Evolutionary conservation across 139 green algal genomes (phyloP), one percentile per base, ranked within the genome.

Genomic region (Marvania coccoides): DNA sequence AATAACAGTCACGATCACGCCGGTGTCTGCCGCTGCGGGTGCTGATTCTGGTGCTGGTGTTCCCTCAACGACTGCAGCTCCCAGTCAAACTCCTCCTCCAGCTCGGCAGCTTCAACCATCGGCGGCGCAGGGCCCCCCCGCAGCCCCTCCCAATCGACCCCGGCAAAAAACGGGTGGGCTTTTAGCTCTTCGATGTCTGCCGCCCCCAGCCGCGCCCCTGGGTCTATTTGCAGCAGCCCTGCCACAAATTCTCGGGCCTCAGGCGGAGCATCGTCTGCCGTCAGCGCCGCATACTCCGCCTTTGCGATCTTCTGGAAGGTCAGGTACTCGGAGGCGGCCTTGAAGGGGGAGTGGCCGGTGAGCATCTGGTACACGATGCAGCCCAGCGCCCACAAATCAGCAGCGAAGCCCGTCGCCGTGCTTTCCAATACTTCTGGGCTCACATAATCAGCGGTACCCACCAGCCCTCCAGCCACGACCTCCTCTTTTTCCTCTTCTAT

Each of bases 401-500:
- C 68, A 1, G 83, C 79, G 47, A 74, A 87, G 19, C 46, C 81
- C 13, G 92, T 58, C 26, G 61, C 38, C 29, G 67, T 12, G 68
- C 90, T 94, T 57, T 75, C 59, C 14, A 95, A 75, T n/a, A 90
- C 73, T 71, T 85, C 88, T 4, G 88, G 88, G 6, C 83, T 81
- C 5, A 95, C 76, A 58, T 94, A 96, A 65, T 96, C 90, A 4
- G 90, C 90, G 10, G 89, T 96, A 31, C 90, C 89, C 19, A 95
- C 89, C 56, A 96, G 26, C 63, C 42, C 58, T 39, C 47, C 23
- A n/a, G 5, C 39, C 36, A 26, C 36, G 29, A 26, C 47, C 13
- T 15, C 58, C 1, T 24, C 48, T 13, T 34, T 19, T 9, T 28
- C 23, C 30, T 56, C 38, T 40, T 42, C 35, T 37, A 13, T 37